Evolutionary conservation across 768 basidiomycete species (phyloP), one percentile per base, ranked within the genome.

Genomic region (Sporobolomyces roseus): DNA sequence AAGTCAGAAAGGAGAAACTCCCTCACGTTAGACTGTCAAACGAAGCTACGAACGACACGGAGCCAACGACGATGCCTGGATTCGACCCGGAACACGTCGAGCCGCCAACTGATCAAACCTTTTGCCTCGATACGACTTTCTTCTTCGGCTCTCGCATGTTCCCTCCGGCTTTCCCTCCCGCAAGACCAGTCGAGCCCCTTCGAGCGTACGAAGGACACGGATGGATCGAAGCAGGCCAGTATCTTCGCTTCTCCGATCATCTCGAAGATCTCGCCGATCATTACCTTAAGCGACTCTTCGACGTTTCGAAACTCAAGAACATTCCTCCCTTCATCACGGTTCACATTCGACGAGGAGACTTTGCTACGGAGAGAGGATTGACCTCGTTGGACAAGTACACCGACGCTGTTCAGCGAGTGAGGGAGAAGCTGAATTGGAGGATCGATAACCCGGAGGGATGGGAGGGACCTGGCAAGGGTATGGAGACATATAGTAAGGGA

Each of bases 281-380:
- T 5, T 66, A 63, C 52, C 65, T 73, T 36, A 17, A 36, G 32
- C 9, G 33, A 12, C 56, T 73, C 10, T 73, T 73, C 38, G 59
- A 32, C n/a, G 51, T 45, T 30, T 17, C n/a, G 35, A n/a, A 36
- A 0, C 6, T 43, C 13, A 23, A 25, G 1, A 1, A 38, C 5
- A 38, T 73, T 30, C 72, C 65, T 36, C 72, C 72, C 2, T 63
- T 73, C 62, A 73, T 73, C 50, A 55, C 72, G 25, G 52, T 65
- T n/a, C 72, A 73, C 46, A 60, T 73, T 41, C 67, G 72, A 23
- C 63, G 72, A 1, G 68, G 68, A 27, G 72, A 73, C 62, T 73
- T 73, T 43, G 59, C 62, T n/a, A 27, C 49, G 1, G 68, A 55
- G 27, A 30, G 67, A 1, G 72, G 72, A 0, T 48, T 69, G 36